Percentiles rank a stretch among this genome's conserved stretches.
Evolutionary conservation across 805 yeast genomes (phyloP).

Genomic region (Pichia nanzhaoensis): DNA sequence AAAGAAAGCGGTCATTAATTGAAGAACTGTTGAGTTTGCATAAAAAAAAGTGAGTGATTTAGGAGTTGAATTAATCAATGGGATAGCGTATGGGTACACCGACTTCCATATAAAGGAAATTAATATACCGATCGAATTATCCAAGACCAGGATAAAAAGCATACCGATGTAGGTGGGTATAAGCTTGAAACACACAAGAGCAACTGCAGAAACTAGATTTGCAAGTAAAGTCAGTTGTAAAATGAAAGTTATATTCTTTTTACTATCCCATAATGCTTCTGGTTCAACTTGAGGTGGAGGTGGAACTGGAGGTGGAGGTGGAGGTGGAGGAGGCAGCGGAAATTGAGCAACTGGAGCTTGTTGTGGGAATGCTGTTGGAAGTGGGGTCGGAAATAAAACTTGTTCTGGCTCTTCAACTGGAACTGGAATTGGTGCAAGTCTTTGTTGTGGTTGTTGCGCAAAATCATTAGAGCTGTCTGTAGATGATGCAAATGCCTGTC

Average conservation of each 20-base stretch:
- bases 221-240: slow-evolving; percentile 19
- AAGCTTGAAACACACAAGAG: slow-evolving; percentile 20
- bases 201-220: slow-evolving; percentile 18
- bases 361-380: too few species aligned
- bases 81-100: not conserved
- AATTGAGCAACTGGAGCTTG: too few species aligned
- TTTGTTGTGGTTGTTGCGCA: too few species aligned
- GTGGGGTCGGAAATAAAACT: too few species aligned
- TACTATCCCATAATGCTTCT: slow-evolving; percentile 10
- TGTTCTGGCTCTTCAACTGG: not conserved
- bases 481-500: too few species aligned
- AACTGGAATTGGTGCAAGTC: not conserved
- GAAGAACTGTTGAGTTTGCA: slow-evolving; percentile 1
- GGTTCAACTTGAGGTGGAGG: slow-evolving; percentile 5
- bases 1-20: slow-evolving; percentile 7
- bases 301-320: not conserved
- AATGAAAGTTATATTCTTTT: slow-evolving; percentile 14
- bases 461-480: too few species aligned
- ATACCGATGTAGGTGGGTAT: slow-evolving; percentile 22
- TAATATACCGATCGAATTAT: not conserved
- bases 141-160: not conserved
- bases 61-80: not conserved
- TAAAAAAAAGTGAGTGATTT: not conserved
- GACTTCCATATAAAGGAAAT: not conserved
- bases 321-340: too few species aligned